These are phyloP conservation scores for Lasiosphaeriaceae sp. DNA, from an alignment of 495 filamentous ascomycete species.

Conservation along the genomic window DNA sequence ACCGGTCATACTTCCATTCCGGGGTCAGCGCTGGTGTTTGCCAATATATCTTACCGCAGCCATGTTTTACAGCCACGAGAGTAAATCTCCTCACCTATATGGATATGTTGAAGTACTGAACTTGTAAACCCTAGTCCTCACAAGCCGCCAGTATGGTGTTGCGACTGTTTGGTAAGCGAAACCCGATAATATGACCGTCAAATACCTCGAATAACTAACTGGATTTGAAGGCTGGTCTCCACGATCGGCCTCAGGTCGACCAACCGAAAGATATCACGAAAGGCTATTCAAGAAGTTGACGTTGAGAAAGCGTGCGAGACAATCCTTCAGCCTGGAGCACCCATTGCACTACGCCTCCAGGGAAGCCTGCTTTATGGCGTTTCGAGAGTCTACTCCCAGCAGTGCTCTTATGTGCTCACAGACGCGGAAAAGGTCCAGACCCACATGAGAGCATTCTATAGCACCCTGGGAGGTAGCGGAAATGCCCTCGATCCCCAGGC, in stretches of 20 bases:
- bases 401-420: slow-evolving; percentile 77
- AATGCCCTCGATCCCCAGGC: slow-evolving; percentile 65
- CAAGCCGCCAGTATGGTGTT: slow-evolving; percentile 81
- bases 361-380: slow-evolving; percentile 86
- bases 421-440: slow-evolving; percentile 76
- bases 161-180: slow-evolving; percentile 85
- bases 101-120: neutral
- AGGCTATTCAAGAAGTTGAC: slow-evolving; percentile 83
- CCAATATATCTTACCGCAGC: neutral
- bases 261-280: slow-evolving; percentile 74
- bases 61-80: slow-evolving; percentile 95
- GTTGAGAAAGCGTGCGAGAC: slow-evolving; percentile 81
- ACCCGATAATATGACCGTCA: neutral
- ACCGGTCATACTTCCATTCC: too few species aligned
- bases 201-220: neutral
- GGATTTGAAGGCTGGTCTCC: slow-evolving; percentile 75
- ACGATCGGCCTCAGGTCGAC: slow-evolving; percentile 69
- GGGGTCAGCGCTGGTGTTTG: too few species aligned
- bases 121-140: slow-evolving; percentile 60
- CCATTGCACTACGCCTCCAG: slow-evolving; percentile 88
- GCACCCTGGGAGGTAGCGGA: slow-evolving; percentile 26
- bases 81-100: slow-evolving; percentile 44
- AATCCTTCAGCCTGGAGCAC: slow-evolving; percentile 78
- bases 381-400: slow-evolving; percentile 77
- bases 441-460: slow-evolving; percentile 64